Evolutionary conservation across 176 grass and related monocot species (phyloP).

Genomic region (Stipa capillata): DNA sequence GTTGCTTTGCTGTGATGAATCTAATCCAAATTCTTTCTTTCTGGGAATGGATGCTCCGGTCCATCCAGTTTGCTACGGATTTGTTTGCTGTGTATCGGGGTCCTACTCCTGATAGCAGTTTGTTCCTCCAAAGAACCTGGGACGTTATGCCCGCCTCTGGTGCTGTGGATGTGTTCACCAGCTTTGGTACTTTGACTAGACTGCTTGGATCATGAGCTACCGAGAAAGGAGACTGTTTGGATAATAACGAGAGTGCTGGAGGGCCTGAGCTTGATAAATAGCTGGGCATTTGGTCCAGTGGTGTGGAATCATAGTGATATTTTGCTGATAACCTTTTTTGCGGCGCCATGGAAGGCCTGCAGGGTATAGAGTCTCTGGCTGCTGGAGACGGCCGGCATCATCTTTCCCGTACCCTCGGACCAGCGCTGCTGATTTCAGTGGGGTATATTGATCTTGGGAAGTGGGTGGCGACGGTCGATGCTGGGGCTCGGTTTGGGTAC

Average conservation of each 20-base stretch:
- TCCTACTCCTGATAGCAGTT: not conserved
- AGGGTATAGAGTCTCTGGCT: not conserved
- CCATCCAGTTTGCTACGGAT: not conserved
- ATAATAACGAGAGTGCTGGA: not conserved
- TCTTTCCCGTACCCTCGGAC: slow-evolving; percentile 43
- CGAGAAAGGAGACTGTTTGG: not conserved
- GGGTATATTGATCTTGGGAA: slow-evolving; percentile 85
- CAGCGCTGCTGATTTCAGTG: slow-evolving; percentile 66
- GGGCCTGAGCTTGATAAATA: not conserved
- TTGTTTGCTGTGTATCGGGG: not conserved
- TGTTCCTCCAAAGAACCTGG: not conserved
- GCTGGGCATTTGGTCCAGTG: not conserved
- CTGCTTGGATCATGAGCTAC: not conserved
- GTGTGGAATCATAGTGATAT: not conserved
- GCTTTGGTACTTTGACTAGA: not conserved
- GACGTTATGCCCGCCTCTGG: not conserved
- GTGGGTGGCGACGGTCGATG: slow-evolving; percentile 60
- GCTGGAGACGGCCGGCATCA: slow-evolving; percentile 11
- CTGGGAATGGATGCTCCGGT: not conserved
- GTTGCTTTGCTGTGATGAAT: not conserved
- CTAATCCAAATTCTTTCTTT: not conserved
- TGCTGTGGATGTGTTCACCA: not conserved
- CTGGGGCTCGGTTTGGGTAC: slow-evolving; percentile 59
- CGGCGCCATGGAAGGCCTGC: not conserved
- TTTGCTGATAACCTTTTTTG: not conserved